A percentile compares a stretch with the other conserved stretches of the same genome.
Evolutionary conservation across 2,329 filamentous ascomycete genomes (phyloP).

Genomic region (Ascochyta rabiei): DNA sequence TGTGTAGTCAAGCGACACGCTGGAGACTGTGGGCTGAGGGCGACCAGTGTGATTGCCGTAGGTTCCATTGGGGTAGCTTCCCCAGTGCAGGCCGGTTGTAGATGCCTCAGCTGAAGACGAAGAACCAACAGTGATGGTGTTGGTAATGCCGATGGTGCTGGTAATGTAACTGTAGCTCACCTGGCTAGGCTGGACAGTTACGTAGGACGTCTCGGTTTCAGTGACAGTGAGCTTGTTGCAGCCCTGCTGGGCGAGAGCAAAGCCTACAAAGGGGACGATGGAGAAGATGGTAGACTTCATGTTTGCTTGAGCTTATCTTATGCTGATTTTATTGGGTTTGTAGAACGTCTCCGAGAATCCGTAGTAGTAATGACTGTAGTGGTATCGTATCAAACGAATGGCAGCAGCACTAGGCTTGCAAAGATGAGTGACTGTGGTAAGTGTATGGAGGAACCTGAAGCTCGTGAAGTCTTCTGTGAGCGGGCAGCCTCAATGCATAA

Average conservation of each 20-base stretch:
- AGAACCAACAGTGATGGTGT: constrained; percentile 23
- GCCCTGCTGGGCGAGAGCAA: constrained; percentile 32
- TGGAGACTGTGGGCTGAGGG: not conserved
- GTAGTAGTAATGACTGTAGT: constrained; percentile 10
- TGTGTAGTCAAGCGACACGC: constrained; percentile 10
- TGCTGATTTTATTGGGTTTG: not conserved
- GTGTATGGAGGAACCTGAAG: constrained; percentile 16
- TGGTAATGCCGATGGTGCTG: constrained; percentile 20
- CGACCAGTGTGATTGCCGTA: constrained; percentile 12
- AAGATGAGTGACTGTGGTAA: constrained; percentile 25
- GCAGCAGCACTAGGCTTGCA: constrained; percentile 40
- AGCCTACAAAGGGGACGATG: constrained; percentile 33
- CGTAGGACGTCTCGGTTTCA: constrained; percentile 24
- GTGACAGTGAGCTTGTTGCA: constrained; percentile 31
- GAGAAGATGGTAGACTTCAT: constrained; percentile 39
- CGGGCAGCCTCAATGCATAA: constrained; percentile 25
- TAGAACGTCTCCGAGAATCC: constrained; percentile 4
- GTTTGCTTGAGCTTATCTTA: not conserved
- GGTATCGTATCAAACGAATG: constrained; percentile 28
- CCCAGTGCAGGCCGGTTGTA: constrained; percentile 15
- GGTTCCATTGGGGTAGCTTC: constrained; percentile 23
- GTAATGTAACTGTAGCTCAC: constrained; percentile 23
- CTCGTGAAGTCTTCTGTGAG: constrained; percentile 11
- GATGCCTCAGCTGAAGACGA: constrained; percentile 7
- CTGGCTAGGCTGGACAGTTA: constrained; percentile 27